phyloP scores from a whole-genome alignment of 2,329 filamentous ascomycete genomes.

The Colletotrichum godetiae region DNA sequence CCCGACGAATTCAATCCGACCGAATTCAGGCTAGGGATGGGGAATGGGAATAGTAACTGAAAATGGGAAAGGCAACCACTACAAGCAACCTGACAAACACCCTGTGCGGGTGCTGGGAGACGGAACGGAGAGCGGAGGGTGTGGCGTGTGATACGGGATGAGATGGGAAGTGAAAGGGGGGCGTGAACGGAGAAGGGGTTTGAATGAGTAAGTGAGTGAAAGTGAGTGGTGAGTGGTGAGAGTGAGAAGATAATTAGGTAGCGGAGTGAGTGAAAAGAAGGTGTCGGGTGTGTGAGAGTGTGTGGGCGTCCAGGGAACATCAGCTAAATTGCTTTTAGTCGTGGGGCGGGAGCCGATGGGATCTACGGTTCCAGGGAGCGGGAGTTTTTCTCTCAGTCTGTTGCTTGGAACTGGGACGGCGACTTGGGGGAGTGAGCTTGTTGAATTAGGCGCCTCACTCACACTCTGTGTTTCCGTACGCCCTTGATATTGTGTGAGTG shows the following conservation, averaged over 20 bases:
- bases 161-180: neutral
- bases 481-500: neutral
- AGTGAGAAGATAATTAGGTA: neutral
- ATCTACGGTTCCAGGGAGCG: conserved; percentile 29
- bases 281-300: neutral
- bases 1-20: neutral
- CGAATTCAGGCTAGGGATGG: conserved; percentile 4
- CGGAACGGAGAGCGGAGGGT: neutral
- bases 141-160: neutral
- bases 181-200: neutral
- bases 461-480: neutral
- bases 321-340: conserved; percentile 1
- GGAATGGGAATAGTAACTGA: neutral
- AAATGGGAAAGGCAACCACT: neutral
- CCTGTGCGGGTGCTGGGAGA: neutral
- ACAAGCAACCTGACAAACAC: neutral
- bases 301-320: neutral
- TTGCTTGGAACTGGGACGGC: conserved; percentile 1
- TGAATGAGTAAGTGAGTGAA: neutral
- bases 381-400: neutral
- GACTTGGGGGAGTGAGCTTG: neutral
- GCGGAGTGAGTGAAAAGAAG: neutral
- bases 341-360: conserved; percentile 18
- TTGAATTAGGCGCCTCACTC: neutral
- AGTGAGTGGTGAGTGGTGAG: neutral